A percentile compares a stretch with the other conserved stretches of the same genome.
Evolutionary conservation across 768 basidiomycete genomes (phyloP).

Genomic region (Lepiota venenata): DNA sequence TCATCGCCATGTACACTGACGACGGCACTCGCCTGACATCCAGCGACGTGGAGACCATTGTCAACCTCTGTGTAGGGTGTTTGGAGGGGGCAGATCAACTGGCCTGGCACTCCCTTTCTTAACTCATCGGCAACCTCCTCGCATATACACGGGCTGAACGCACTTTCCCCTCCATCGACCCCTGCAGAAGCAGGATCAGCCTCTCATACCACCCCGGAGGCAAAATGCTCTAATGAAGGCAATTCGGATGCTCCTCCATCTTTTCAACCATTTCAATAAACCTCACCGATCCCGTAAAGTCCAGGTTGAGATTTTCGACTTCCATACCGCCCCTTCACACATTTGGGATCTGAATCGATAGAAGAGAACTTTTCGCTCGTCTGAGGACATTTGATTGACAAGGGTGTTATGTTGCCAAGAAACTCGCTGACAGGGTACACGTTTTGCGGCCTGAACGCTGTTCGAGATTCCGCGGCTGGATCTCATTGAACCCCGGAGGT

Average conservation of each 20-base stretch:
- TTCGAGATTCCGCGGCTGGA: conserved; percentile 80
- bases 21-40: conserved; percentile 54
- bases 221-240: conserved; percentile 69
- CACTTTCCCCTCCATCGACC: conserved; percentile 36
- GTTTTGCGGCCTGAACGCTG: conserved; percentile 64
- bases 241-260: conserved; percentile 73
- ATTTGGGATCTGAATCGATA: conserved; percentile 73
- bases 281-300: conserved; percentile 61
- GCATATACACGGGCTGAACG: conserved; percentile 78
- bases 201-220: conserved; percentile 45
- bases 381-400: conserved; percentile 71
- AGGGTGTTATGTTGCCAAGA: conserved; percentile 64
- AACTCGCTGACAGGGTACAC: conserved; percentile 57
- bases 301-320: conserved; percentile 84
- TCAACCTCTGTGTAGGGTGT: conserved; percentile 63
- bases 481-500: conserved; percentile 81
- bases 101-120: conserved; percentile 76
- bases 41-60: conserved; percentile 74
- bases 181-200: conserved; percentile 50
- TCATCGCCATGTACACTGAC: conserved; percentile 53
- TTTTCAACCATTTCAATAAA: conserved; percentile 83
- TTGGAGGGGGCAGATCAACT: conserved; percentile 80
- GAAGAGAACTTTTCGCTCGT: conserved; percentile 83
- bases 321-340: conserved; percentile 72
- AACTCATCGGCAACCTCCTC: conserved; percentile 80